Percentiles rank a stretch among this genome's conserved stretches.
phyloP scores from a whole-genome alignment of 176 grass and related monocot species.

The Eleusine coracana region DNA sequence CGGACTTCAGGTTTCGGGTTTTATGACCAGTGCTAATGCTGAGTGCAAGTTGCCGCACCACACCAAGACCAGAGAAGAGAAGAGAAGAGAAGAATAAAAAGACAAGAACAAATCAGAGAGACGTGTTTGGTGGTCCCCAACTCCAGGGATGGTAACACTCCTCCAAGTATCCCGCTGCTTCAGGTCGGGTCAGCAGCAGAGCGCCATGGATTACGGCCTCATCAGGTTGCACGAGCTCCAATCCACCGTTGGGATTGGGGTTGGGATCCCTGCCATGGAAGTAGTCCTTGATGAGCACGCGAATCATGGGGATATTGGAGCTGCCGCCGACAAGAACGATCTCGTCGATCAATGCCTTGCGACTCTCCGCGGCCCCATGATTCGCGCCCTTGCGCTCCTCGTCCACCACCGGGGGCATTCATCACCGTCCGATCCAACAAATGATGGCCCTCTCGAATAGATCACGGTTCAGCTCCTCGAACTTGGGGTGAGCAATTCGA shows the following conservation, averaged over 20 bases:
- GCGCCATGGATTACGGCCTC: not conserved
- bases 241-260: too few species aligned
- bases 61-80: too few species aligned
- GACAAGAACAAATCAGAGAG: too few species aligned
- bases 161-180: not conserved
- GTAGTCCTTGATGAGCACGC: conserved; percentile 1
- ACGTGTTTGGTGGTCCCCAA: too few species aligned
- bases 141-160: not conserved
- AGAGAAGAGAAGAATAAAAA: too few species aligned
- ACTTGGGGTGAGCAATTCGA: not conserved
- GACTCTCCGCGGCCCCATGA: not conserved
- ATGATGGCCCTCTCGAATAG: not conserved
- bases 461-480: conserved; percentile 37
- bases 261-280: conserved; percentile 12
- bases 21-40: too few species aligned
- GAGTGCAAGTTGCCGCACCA: too few species aligned
- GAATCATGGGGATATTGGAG: conserved; percentile 28
- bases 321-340: conserved; percentile 28
- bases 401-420: not conserved
- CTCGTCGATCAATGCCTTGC: conserved; percentile 17
- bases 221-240: not conserved
- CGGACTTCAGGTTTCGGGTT: too few species aligned
- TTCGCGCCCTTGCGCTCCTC: too few species aligned
- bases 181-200: not conserved
- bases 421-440: not conserved